Base-by-base conservation (phyloP, 768 basidiomycete species). In the Trametes meyenii region DNA sequence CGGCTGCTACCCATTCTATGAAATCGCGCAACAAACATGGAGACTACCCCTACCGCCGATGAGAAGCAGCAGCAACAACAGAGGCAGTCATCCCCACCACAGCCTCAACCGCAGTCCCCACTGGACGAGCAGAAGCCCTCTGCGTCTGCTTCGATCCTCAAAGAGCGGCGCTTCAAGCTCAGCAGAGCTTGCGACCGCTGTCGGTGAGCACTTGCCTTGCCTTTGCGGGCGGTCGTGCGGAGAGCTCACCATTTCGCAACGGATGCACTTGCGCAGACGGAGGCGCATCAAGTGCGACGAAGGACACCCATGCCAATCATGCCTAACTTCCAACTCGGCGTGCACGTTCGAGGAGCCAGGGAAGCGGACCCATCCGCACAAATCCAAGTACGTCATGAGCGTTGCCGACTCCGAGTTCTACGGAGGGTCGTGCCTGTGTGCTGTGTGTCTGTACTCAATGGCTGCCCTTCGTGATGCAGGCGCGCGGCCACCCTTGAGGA, bases 151-250 rank as follows among this genome's bases (percentile, higher is more conserved):
- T 71, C 75, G 12, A 67, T 74, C 40, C 78, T 89, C 60, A 93
- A 91, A 74, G 91, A 94, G 69, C 81, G 92, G 56, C 83, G 92
- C 54, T 93, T 94, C 79, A 94, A 94, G 78, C 77, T 94, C 60
- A 92, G 88, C 84, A 88, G 92, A 72, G 91, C 92, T 61, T 94
- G 92, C 79, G 92, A 94, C 82, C 89, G 92, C 62, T 94, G 92
- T 79, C 85, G 92, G 90, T 93, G 77, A 81, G 89, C 66, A 33
- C 50, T 42, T 19, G 35, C 38, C 23, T 51, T 36, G 21, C 17
- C 21, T 10, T 45, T n/a, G 10, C 17, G 19, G 17, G 14, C 50
- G 44, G 35, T 26, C 61, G 38, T 40, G 16, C 51, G 50, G 3
- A 57, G n/a, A 55, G 35, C 35, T 55, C 17, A 45, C 17, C 6